Percentiles rank a stretch among this genome's conserved stretches.
Conservation (phyloP, 495 filamentous ascomycete genomes). For the Penicillium ucsense region DNA sequence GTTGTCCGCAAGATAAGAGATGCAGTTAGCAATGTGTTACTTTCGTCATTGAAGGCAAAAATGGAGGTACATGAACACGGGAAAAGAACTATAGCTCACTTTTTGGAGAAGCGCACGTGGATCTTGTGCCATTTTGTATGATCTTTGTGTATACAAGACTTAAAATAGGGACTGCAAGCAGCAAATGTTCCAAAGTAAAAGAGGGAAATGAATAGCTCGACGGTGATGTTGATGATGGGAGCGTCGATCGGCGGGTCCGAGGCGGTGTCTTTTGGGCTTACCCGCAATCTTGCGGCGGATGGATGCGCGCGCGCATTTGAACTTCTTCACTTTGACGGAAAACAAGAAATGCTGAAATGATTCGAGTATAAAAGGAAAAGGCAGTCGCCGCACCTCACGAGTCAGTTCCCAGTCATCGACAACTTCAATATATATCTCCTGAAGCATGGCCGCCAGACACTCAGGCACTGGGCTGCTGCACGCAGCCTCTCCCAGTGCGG, state of each 20-base stretch:
- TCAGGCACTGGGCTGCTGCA: conserved; percentile 9
- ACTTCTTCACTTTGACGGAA: not conserved
- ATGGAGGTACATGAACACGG: conserved; percentile 6
- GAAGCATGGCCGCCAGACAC: conserved; percentile 11
- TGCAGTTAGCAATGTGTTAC: conserved; percentile 19
- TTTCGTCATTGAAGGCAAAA: conserved; percentile 17
- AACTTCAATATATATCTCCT: not conserved
- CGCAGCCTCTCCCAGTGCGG: conserved; percentile 6
- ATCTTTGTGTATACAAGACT: conserved; percentile 4
- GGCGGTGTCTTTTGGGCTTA: conserved; percentile 13
- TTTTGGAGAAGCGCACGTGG: conserved; percentile 50
- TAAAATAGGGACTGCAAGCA: not conserved
- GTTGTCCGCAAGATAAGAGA: conserved; percentile 4
- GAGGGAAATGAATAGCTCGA: conserved; percentile 3
- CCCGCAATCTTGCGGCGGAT: conserved; percentile 1
- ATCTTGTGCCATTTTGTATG: conserved; percentile 36
- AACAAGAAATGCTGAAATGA: too few relatives aligned
- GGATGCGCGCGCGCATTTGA: not conserved
- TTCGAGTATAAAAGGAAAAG: too few relatives aligned
- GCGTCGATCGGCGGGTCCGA: conserved; percentile 18
- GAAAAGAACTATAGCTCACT: conserved; percentile 27
- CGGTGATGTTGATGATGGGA: conserved; percentile 11
- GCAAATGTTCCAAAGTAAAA: conserved; percentile 1
- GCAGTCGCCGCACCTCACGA: too few relatives aligned
- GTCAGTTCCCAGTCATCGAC: too few relatives aligned